Evolutionary conservation across 108 stramenopile genomes (phyloP).

Genomic region (Seminavis robusta): DNA sequence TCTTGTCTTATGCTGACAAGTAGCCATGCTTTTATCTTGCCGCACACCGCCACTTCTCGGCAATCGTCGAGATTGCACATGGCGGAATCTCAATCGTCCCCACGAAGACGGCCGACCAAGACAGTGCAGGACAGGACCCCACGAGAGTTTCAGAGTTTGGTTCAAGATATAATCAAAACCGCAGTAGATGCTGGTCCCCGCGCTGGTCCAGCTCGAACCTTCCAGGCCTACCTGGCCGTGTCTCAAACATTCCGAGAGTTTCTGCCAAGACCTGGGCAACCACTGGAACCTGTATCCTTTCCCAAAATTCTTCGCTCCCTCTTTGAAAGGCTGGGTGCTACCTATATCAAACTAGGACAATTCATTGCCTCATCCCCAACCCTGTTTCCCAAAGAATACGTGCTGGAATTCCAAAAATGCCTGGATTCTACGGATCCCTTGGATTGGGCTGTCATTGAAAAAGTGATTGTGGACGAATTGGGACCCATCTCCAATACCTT

Average conservation of each 20-base stretch:
- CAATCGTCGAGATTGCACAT: too few relatives aligned
- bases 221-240: constrained; percentile 77
- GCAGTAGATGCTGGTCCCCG: constrained; percentile 74
- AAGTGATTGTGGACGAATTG: constrained; percentile 83
- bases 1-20: too few relatives aligned
- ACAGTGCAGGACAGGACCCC: constrained; percentile 66
- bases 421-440: constrained; percentile 88
- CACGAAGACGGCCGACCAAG: constrained; percentile 35
- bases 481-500: constrained; percentile 73
- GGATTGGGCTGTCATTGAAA: constrained; percentile 73
- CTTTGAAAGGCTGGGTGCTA: constrained; percentile 92
- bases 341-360: constrained; percentile 95
- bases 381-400: constrained; percentile 93
- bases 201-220: constrained; percentile 72
- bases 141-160: constrained; percentile 57
- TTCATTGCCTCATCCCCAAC: constrained; percentile 93
- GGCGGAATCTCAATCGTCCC: too few relatives aligned
- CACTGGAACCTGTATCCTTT: constrained; percentile 45
- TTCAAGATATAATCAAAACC: constrained; percentile 70
- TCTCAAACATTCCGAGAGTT: constrained; percentile 72
- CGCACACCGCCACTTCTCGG: too few relatives aligned
- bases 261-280: constrained; percentile 32
- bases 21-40: too few relatives aligned
- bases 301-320: constrained; percentile 74
- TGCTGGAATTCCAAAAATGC: constrained; percentile 93